Base-by-base conservation (phyloP, 306 rosid genomes). In the Cucurbita maxima region DNA sequence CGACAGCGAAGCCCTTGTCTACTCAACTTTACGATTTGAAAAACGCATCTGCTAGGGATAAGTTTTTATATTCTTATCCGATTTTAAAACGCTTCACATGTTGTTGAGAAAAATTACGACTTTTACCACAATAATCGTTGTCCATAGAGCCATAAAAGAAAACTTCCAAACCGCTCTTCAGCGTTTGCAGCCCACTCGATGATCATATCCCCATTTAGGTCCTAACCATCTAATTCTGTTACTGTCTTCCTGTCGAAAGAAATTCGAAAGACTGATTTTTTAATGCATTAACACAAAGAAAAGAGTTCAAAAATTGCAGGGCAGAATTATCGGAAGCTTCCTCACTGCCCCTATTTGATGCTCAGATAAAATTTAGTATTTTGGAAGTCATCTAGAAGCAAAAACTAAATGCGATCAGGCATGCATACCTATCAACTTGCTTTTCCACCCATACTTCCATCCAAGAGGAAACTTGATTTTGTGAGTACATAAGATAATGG, bases 371-470 rank as follows among this genome's bases (percentile, higher is more conserved):
- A 76, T 80, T 94, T 94, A 1, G 98, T 91, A 75, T 90, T 94
- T 88, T 89, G 86, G 87, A 90, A 94, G 84, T 94, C 96, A 78
- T 94, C 95, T 58, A 94, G 74, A 74, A 94, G n/a, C n/a, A n/a
- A n/a, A n/a, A 71, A 12, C 47, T 47, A 10, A 71, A 20, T 60
- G 37, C 8, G 25, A 66, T 64, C 55, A 68, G 51, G 51, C 38
- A 13, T 55, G 10, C 86, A 70, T 86, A 94, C 98, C 81, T 81
- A 18, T 86, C 87, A 55, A 61, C 80, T 74, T 84, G 87, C 77
- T 81, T 90, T 83, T 85, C 84, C 60, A 94, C 90, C 98, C 98
- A 94, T 41, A 87, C 97, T 88, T 93, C 98, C 88, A 81, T 87
- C 98, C 94, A 94, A 11, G 97, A 78, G 69, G 96, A 86, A 79